phyloP scores from a whole-genome alignment of 352 stramenopile species.

The Peronospora destructor region DNA sequence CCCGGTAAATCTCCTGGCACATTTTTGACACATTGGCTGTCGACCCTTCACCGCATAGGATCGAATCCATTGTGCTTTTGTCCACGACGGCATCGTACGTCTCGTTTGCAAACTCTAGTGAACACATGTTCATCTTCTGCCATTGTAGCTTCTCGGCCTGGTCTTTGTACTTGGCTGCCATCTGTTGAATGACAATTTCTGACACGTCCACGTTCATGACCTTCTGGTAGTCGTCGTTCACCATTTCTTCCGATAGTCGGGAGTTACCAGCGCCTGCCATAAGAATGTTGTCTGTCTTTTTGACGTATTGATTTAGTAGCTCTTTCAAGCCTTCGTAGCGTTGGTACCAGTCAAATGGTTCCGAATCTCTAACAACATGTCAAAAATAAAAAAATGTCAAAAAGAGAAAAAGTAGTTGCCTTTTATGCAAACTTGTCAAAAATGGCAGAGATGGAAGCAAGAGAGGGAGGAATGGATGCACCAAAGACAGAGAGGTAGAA shows the following conservation, averaged over 20 bases:
- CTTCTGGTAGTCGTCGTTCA: conserved; percentile 91
- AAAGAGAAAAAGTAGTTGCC: neutral
- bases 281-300: conserved; percentile 91
- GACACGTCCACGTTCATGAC: conserved; percentile 96
- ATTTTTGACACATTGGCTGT: conserved; percentile 94
- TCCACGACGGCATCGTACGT: conserved; percentile 92
- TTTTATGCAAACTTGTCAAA: neutral
- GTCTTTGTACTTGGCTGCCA: conserved; percentile 90
- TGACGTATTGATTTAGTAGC: conserved; percentile 87
- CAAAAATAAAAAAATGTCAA: conserved; percentile 4
- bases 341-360: conserved; percentile 94
- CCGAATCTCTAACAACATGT: conserved; percentile 61
- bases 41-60: conserved; percentile 92
- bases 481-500: neutral
- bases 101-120: conserved; percentile 91
- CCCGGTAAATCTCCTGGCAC: conserved; percentile 90
- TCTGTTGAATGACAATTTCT: conserved; percentile 91
- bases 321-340: conserved; percentile 89
- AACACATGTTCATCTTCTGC: conserved; percentile 93
- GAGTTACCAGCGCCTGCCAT: conserved; percentile 93
- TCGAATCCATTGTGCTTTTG: conserved; percentile 94
- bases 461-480: neutral
- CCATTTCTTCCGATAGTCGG: conserved; percentile 92
- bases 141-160: conserved; percentile 86
- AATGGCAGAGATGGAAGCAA: neutral